phyloP scores from a whole-genome alignment of 78 protist species.

The Chrysochromulina parva region DNA sequence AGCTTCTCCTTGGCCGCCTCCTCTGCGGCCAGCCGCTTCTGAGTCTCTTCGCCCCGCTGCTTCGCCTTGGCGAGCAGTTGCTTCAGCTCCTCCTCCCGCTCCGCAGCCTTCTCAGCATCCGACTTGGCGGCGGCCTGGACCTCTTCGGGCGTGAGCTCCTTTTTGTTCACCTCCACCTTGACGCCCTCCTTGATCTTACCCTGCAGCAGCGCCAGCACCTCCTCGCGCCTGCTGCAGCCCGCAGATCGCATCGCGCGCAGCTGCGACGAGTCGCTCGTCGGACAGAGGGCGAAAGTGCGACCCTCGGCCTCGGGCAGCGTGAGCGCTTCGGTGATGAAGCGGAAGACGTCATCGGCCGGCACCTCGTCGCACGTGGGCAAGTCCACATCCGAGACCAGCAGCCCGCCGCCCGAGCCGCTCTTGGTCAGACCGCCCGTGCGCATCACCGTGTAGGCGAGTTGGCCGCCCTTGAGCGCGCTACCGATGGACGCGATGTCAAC shows the following conservation, averaged over 20 bases:
- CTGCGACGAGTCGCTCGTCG: background rate
- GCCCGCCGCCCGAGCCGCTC: background rate
- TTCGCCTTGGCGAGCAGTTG: too few species aligned
- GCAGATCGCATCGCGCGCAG: background rate
- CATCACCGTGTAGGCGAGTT: background rate
- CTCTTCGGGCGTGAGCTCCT: background rate
- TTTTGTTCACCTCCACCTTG: background rate
- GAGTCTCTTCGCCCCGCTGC: too few species aligned
- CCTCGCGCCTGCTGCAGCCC: background rate
- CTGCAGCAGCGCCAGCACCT: background rate
- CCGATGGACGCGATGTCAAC: background rate
- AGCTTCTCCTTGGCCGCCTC: too few species aligned
- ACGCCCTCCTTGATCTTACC: background rate
- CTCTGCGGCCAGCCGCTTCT: too few species aligned
- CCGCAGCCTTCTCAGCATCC: too few species aligned
- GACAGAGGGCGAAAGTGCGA: background rate
- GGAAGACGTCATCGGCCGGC: background rate
- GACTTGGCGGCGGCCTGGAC: too few species aligned
- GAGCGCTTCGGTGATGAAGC: background rate
- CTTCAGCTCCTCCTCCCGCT: too few species aligned
- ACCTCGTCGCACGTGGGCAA: background rate
- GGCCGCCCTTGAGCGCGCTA: background rate
- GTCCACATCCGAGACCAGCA: background rate
- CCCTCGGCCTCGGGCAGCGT: background rate
- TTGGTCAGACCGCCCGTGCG: background rate